These are phyloP conservation scores for Achlya hypogyna DNA, from an alignment of 352 stramenopile species.

Conservation along the genomic window DNA sequence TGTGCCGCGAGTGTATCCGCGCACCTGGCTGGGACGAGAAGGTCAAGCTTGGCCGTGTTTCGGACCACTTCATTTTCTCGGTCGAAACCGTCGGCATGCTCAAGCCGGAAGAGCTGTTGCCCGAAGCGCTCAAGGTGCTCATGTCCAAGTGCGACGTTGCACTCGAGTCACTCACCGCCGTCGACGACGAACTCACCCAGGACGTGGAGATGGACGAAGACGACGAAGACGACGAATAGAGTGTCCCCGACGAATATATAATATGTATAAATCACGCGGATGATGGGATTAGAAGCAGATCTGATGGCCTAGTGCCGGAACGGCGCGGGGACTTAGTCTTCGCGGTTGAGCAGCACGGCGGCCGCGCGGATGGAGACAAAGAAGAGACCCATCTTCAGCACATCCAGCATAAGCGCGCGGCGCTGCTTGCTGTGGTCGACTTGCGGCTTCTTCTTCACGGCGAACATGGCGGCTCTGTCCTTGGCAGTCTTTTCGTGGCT, in stretches of 20 bases:
- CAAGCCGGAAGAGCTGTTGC: conserved; percentile 69
- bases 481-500: conserved; percentile 11
- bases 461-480: conserved; percentile 8
- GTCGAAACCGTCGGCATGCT: conserved; percentile 82
- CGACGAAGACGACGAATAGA: conserved; percentile 24
- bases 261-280: conserved; percentile 18
- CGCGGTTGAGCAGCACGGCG: conserved; percentile 59
- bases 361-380: conserved; percentile 66
- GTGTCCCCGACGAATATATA: neutral
- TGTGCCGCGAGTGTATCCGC: conserved; percentile 95
- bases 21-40: conserved; percentile 76
- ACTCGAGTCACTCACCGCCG: conserved; percentile 65
- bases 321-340: conserved; percentile 29
- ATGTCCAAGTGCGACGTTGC: conserved; percentile 75
- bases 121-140: conserved; percentile 71
- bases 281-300: neutral
- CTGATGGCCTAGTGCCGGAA: neutral
- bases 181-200: conserved; percentile 35
- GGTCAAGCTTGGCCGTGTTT: conserved; percentile 86
- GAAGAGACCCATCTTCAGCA: conserved; percentile 63
- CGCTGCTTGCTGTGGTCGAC: conserved; percentile 68
- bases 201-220: conserved; percentile 39
- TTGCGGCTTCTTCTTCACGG: conserved; percentile 74
- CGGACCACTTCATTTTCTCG: conserved; percentile 96
- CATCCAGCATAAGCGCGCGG: conserved; percentile 61